Evolutionary conservation across 352 stramenopile genomes (phyloP), one percentile per base, ranked within the genome.

Genomic region (Globisporangium middletonii): DNA sequence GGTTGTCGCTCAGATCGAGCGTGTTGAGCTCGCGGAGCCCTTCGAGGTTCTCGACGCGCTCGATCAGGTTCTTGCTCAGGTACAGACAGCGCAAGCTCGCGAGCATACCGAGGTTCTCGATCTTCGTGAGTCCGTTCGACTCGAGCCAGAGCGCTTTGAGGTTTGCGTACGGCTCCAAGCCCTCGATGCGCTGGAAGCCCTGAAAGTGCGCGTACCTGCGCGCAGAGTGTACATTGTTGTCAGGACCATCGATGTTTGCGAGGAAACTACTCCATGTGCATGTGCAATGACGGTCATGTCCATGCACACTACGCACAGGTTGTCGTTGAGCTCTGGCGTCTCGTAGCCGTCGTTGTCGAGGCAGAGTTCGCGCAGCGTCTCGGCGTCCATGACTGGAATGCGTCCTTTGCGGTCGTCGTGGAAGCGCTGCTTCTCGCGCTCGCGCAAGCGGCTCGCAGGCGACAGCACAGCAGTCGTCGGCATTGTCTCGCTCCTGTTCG

Each of bases 131-230:
- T 8, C 92, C 93, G 64, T 99, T 99, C 1, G 86, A 95, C 64
- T 98, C 93, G 30, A 99, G 83, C 88, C 88, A 99, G n/a, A 99
- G 72, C 46, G 89, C 84, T 64, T 97, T 98, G 51, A 98, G 75
- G 19, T 86, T 94, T 75, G 72, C 89, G 71, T 98, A 99, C 41
- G 83, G 71, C 30, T 97, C 90, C 2, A 99, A 76, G 23, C 97
- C 96, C 59, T 98, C 88, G 53, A 99, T 98, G 45, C 74, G 73
- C 57, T 89, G 86, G 59, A 97, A 98, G 11, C 93, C 94, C 50
- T 96, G 94, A 64, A 98, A 98, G 67, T 98, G 95, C 44, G 82
- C 79, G 49, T 86, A 89, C 26, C 69, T 76, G 56, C 94, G 88
- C 30, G 23, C 23, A 23, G 23, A 38, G 33, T 38, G 33, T 9